phyloP scores from a whole-genome alignment of 2,329 filamentous ascomycete species.

The Neobulgaria alba region DNA sequence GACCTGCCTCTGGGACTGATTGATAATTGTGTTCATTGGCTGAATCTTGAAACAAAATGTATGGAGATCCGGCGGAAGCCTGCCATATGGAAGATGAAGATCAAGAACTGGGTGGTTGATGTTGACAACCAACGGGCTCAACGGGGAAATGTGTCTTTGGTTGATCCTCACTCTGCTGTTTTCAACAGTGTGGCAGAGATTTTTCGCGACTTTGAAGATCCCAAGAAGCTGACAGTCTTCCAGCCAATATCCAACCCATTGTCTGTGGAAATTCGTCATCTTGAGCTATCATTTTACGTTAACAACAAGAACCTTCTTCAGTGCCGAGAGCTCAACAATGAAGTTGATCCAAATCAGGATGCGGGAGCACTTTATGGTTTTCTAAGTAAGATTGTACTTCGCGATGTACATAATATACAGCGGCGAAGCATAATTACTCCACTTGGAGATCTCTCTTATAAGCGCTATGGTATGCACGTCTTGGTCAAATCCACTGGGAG shows the following conservation, averaged over 20 bases:
- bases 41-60: constrained; percentile 36
- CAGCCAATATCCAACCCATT: constrained; percentile 33
- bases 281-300: constrained; percentile 46
- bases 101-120: constrained; percentile 35
- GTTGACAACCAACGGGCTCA: constrained; percentile 21
- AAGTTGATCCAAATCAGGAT: constrained; percentile 50
- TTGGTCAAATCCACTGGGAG: constrained; percentile 30
- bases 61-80: constrained; percentile 44
- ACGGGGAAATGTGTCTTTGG: constrained; percentile 29
- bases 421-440: constrained; percentile 47
- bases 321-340: constrained; percentile 39
- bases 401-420: constrained; percentile 32
- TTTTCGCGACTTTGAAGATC: constrained; percentile 42
- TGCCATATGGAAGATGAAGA: constrained; percentile 31
- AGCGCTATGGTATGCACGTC: constrained; percentile 34
- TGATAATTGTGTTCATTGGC: constrained; percentile 49
- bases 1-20: constrained; percentile 45
- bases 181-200: constrained; percentile 34
- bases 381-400: constrained; percentile 47
- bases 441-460: constrained; percentile 31
- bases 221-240: constrained; percentile 35
- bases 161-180: constrained; percentile 40
- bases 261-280: constrained; percentile 39
- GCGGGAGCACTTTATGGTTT: constrained; percentile 52
- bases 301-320: constrained; percentile 35